Evolutionary conservation across 768 basidiomycete species (phyloP).

Genomic region (Boletus rubroflammeus): DNA sequence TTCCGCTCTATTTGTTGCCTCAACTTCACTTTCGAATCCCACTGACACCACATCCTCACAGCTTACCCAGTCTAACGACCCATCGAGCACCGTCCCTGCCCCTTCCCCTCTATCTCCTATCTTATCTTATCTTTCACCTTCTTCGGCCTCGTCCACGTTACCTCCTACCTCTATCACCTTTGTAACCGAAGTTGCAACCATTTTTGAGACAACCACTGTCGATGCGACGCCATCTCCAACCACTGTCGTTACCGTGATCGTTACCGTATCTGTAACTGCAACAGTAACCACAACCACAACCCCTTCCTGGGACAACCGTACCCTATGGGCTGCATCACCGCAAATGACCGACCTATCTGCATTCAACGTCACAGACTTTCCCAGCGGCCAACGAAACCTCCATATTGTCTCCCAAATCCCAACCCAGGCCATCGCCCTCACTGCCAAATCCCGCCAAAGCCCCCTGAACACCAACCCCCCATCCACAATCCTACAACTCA

Average conservation of each 20-base stretch:
- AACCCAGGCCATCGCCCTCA: constrained; percentile 28
- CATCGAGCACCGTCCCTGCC: neutral
- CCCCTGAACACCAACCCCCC: constrained; percentile 26
- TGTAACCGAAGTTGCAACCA: constrained; percentile 9
- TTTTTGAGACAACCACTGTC: constrained; percentile 8
- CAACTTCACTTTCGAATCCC: neutral
- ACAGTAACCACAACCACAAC: neutral
- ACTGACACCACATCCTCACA: neutral
- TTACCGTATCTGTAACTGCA: constrained; percentile 2
- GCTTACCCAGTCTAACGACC: neutral
- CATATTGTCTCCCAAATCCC: constrained; percentile 51
- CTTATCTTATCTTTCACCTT: neutral
- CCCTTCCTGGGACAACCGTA: constrained; percentile 14
- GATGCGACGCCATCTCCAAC: neutral
- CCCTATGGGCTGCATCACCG: constrained; percentile 49
- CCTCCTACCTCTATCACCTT: neutral
- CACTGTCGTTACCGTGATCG: constrained; percentile 7
- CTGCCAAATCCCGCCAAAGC: constrained; percentile 11
- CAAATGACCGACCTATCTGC: constrained; percentile 55
- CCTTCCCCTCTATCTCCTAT: neutral
- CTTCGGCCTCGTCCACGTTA: neutral
- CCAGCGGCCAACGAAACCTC: constrained; percentile 53
- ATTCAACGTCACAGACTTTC: constrained; percentile 58
- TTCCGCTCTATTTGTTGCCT: neutral
- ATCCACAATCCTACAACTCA: constrained; percentile 52